These are phyloP conservation scores for Aureobasidium zeae DNA, from an alignment of 2,329 filamentous ascomycete genomes.

Conservation along the genomic window DNA sequence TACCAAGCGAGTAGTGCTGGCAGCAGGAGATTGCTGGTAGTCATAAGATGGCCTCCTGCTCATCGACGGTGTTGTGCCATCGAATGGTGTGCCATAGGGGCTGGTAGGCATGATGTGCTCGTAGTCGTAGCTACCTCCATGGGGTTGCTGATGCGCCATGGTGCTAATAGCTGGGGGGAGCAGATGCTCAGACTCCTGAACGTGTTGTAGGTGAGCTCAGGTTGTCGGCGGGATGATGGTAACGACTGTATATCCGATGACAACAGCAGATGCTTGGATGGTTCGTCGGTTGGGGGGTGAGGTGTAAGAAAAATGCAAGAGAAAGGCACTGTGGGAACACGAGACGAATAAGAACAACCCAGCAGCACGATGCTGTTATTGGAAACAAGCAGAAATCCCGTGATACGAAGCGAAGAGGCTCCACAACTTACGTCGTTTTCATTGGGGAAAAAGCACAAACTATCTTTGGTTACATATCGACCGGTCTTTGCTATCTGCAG, in stretches of 20 bases:
- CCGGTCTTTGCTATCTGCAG: slow-evolving; percentile 15
- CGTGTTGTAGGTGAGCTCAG: not conserved
- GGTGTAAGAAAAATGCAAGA: slow-evolving; percentile 11
- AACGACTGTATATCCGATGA: slow-evolving; percentile 6
- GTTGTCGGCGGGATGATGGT: slow-evolving; percentile 1
- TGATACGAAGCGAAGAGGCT: slow-evolving; percentile 16
- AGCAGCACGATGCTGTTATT: slow-evolving; percentile 12
- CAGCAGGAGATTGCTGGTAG: slow-evolving; percentile 14
- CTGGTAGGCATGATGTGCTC: slow-evolving; percentile 12
- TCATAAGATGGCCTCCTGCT: slow-evolving; percentile 14
- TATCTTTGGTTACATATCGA: slow-evolving; percentile 16
- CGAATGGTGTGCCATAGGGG: slow-evolving; percentile 14
- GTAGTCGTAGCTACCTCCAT: slow-evolving; percentile 14
- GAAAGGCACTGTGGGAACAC: slow-evolving; percentile 10
- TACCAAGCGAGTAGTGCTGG: slow-evolving; percentile 13
- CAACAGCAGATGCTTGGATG: not conserved
- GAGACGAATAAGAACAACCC: slow-evolving; percentile 16
- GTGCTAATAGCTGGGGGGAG: slow-evolving; percentile 13
- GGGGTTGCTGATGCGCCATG: slow-evolving; percentile 11
- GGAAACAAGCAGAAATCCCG: slow-evolving; percentile 16
- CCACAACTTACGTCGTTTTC: slow-evolving; percentile 16
- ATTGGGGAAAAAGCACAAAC: slow-evolving; percentile 16
- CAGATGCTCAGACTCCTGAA: slow-evolving; percentile 5
- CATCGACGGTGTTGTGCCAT: slow-evolving; percentile 13
- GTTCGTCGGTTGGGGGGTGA: slow-evolving; percentile 4